Evolutionary conservation across 2,329 filamentous ascomycete genomes (phyloP), one percentile per base, ranked within the genome.

Genomic region (Colletotrichum tropicale): DNA sequence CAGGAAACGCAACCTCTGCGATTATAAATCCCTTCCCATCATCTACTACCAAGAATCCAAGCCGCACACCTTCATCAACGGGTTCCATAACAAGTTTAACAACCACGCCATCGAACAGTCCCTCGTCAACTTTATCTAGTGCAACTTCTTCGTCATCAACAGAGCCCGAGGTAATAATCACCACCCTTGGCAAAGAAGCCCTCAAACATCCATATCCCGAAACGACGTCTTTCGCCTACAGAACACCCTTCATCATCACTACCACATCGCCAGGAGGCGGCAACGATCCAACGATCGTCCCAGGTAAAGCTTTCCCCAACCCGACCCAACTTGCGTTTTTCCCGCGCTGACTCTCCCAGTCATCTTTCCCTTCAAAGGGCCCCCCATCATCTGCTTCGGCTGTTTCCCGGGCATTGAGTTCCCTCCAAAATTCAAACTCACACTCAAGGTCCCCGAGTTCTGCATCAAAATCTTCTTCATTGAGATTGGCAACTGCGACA

Each of bases 401-500:
- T 74, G 71, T 5, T 16, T 58, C 16, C 3, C 21, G 6, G 16
- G 8, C 7, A 52, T 52, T 8, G 0, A 21, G 2, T 74, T 74
- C 21, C 71, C 71, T 5, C 71, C 71, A 3, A 43, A 60, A 0
- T 18, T 60, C 6, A 62, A 43, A 13, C 16, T 74, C 15, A n/a
- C 62, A 38, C 58, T 74, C 43, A 64, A 65, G 13, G 6, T 65
- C 4, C 71, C 71, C 5, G 16, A 70, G 12, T 74, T 74, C 16
- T 74, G 71, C 34, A 60, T 74, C 10, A 58, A 65, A 60, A 24
- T 74, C 5, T 48, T 74, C 2, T 66, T 66, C 15, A 6, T 64
- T 16, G 70, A 74, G 12, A 74, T 74, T 16, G 71, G 71, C 32
- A 70, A 64, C 10, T 74, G 66, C 58, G 6, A 34, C 15, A 18